Conservation (phyloP, 2,329 filamentous ascomycete species). For the Geosmithia morbida region DNA sequence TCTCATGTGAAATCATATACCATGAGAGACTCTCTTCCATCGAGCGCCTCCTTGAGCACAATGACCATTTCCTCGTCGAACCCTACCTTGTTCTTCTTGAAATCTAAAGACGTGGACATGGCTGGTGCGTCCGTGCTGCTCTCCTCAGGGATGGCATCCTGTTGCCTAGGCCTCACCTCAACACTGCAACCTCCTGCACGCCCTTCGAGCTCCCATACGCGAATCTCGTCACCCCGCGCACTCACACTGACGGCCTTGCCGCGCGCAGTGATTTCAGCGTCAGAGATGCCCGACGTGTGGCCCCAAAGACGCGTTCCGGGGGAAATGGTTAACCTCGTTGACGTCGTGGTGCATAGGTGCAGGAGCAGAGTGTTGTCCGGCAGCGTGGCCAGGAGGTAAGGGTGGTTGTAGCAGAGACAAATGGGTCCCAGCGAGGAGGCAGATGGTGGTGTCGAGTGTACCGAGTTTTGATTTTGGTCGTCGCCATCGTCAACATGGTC, state of each 20-base stretch:
- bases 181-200: constrained; percentile 40
- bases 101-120: constrained; percentile 9
- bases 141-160: background rate
- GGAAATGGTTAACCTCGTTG: constrained; percentile 52
- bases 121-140: constrained; percentile 1
- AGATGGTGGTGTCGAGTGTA: too few species aligned
- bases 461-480: constrained; percentile 1
- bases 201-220: constrained; percentile 83
- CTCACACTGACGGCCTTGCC: constrained; percentile 89
- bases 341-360: constrained; percentile 64
- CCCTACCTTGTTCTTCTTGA: constrained; percentile 53
- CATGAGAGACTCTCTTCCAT: constrained; percentile 58
- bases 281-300: constrained; percentile 78
- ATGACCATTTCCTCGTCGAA: constrained; percentile 92
- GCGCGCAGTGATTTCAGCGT: constrained; percentile 68
- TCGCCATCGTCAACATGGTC: background rate
- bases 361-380: constrained; percentile 79
- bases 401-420: constrained; percentile 58
- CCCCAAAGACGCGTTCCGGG: constrained; percentile 71
- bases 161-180: constrained; percentile 28
- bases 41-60: constrained; percentile 56
- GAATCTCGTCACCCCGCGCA: constrained; percentile 59
- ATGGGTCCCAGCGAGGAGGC: constrained; percentile 37
- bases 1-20: constrained; percentile 67
- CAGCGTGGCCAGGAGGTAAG: constrained; percentile 72